These are phyloP conservation scores for Pichia manshurica DNA, from an alignment of 805 yeast genomes.

Conservation along the genomic window DNA sequence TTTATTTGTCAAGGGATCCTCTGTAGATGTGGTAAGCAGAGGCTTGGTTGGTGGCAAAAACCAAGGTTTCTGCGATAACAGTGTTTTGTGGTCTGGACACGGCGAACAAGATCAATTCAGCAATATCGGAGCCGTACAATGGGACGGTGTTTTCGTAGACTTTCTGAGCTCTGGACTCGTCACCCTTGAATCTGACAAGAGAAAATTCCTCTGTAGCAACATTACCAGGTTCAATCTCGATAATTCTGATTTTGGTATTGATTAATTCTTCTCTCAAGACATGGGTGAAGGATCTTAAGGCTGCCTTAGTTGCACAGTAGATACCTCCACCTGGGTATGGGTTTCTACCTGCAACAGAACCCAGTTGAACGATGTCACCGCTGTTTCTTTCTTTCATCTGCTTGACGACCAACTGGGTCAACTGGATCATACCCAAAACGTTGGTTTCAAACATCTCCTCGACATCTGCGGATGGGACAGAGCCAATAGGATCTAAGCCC, in stretches of 20 bases:
- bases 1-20: constrained; percentile 19
- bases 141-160: constrained; percentile 68
- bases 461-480: constrained; percentile 57
- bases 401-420: constrained; percentile 76
- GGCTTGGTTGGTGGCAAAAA: constrained; percentile 85
- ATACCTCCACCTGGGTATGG: constrained; percentile 76
- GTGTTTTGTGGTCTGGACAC: constrained; percentile 64
- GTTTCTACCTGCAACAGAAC: constrained; percentile 76
- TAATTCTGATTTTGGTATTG: constrained; percentile 52
- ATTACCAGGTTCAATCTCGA: constrained; percentile 73
- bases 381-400: constrained; percentile 61
- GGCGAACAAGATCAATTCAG: constrained; percentile 65
- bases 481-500: constrained; percentile 74
- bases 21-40: constrained; percentile 58
- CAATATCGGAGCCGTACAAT: constrained; percentile 66
- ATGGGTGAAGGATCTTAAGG: constrained; percentile 65
- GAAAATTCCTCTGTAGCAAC: constrained; percentile 73
- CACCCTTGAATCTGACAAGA: constrained; percentile 58
- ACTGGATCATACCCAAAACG: constrained; percentile 75
- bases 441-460: constrained; percentile 78
- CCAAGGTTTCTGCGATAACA: constrained; percentile 73
- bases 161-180: constrained; percentile 50
- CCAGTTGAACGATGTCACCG: constrained; percentile 71
- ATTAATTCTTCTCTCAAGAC: constrained; percentile 55
- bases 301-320: constrained; percentile 72